Conservation (phyloP, 2,329 filamentous ascomycete genomes). For the Colletotrichum gigasporum region DNA sequence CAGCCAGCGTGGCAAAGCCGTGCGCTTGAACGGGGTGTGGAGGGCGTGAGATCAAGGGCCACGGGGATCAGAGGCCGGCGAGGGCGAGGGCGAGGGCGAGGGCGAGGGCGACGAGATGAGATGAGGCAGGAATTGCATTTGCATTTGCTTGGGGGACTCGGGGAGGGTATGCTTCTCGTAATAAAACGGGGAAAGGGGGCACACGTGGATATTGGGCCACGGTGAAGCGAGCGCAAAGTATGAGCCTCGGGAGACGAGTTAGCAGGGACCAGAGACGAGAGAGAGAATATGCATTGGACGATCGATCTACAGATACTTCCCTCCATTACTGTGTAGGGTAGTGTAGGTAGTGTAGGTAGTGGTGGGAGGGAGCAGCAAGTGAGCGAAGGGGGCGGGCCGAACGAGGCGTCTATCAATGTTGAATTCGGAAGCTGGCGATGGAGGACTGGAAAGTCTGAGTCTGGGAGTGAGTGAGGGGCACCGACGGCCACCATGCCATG, state of each 20-base stretch:
- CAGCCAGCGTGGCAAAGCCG: conserved; percentile 4
- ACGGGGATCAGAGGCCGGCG: background rate
- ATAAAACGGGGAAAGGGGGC: conserved; percentile 25
- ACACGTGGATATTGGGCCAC: conserved; percentile 4
- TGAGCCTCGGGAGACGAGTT: background rate
- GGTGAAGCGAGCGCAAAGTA: background rate
- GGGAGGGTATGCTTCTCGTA: conserved; percentile 5
- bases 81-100: background rate
- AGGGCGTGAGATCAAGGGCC: conserved; percentile 5
- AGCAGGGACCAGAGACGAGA: background rate
- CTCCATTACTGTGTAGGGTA: too few relatives aligned
- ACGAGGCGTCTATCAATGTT: conserved; percentile 9
- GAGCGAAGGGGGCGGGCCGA: background rate
- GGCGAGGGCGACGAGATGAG: conserved; percentile 12
- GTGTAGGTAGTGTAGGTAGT: too few relatives aligned
- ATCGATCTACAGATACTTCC: too few relatives aligned
- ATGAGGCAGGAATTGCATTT: conserved; percentile 20
- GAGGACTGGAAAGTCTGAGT: too few relatives aligned
- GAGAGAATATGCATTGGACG: background rate
- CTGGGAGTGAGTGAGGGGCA: background rate
- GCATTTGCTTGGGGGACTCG: background rate
- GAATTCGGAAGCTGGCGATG: background rate
- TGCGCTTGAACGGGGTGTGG: background rate
- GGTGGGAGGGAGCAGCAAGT: background rate
- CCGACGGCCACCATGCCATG: background rate